Conservation (phyloP, 805 yeast genomes). For the Cephaloascus fragrans region DNA sequence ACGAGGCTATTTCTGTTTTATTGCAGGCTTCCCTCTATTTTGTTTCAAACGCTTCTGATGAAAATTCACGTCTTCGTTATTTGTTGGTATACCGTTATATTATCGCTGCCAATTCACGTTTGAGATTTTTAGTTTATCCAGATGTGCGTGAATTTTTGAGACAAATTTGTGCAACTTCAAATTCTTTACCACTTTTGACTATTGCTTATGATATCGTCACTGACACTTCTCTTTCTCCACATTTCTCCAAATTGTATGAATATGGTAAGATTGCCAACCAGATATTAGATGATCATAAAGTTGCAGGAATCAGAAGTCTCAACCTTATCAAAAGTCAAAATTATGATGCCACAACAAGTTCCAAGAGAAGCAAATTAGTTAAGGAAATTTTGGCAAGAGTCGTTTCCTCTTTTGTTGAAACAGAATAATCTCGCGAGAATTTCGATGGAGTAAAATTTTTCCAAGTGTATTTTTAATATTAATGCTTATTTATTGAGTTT, state of each 20-base stretch:
- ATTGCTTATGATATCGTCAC: slow-evolving; percentile 3
- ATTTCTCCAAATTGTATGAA: background rate
- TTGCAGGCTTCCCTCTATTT: slow-evolving; percentile 2
- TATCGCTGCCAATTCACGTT: slow-evolving; percentile 3
- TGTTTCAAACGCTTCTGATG: slow-evolving; percentile 3
- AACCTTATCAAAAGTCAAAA: too few relatives aligned
- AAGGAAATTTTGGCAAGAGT: slow-evolving; percentile 8
- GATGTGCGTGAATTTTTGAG: slow-evolving; percentile 2
- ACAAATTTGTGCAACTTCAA: slow-evolving; percentile 1
- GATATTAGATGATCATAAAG: background rate
- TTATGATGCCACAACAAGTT: too few relatives aligned
- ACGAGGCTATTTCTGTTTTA: slow-evolving; percentile 4
- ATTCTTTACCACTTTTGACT: slow-evolving; percentile 3
- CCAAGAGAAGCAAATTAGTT: background rate
- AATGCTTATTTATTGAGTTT: too few relatives aligned
- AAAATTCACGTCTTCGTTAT: slow-evolving; percentile 3
- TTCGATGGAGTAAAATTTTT: too few relatives aligned
- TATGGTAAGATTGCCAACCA: background rate
- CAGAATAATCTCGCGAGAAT: slow-evolving; percentile 5
- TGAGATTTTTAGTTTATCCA: slow-evolving; percentile 8
- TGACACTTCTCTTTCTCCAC: background rate
- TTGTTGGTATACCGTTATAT: slow-evolving; percentile 4
- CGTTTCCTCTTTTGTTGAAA: slow-evolving; percentile 10
- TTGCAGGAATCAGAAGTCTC: background rate
- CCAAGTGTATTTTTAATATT: too few relatives aligned